phyloP scores from a whole-genome alignment of 164 flowering plant species.

The Euptelea pleiosperma region DNA sequence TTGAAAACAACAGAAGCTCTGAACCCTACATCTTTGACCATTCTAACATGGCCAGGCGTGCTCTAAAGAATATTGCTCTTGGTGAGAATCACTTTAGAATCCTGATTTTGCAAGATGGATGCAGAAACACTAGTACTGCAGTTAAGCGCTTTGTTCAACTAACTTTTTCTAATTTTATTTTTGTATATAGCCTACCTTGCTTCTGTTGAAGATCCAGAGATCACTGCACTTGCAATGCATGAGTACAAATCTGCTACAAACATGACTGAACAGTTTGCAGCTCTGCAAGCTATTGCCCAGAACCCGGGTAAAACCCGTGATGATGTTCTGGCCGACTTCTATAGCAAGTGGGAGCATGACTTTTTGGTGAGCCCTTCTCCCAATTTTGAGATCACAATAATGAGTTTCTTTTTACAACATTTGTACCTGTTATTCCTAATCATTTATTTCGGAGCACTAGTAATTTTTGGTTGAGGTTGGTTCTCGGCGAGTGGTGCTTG shows the following conservation, averaged over 20 bases:
- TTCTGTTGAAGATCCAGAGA: slow-evolving; percentile 61
- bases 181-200: slow-evolving; percentile 69
- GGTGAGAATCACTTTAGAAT: slow-evolving; percentile 38
- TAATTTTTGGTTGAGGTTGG: too few relatives aligned
- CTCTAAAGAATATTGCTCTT: slow-evolving; percentile 79
- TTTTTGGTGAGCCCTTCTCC: slow-evolving; percentile 52
- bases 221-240: slow-evolving; percentile 57
- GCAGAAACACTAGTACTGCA: neutral
- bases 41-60: slow-evolving; percentile 77
- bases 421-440: too few relatives aligned
- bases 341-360: slow-evolving; percentile 87
- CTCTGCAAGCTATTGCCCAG: slow-evolving; percentile 80
- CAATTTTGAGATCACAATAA: too few relatives aligned
- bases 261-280: slow-evolving; percentile 94
- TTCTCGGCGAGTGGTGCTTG: too few relatives aligned
- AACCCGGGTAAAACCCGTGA: slow-evolving; percentile 73
- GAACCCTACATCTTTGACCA: slow-evolving; percentile 74
- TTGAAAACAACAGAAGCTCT: slow-evolving; percentile 66
- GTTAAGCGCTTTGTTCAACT: neutral
- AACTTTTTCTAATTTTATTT: neutral
- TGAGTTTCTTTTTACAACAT: too few relatives aligned
- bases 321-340: slow-evolving; percentile 84
- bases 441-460: too few relatives aligned
- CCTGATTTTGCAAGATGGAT: neutral
- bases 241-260: slow-evolving; percentile 86